phyloP scores from a whole-genome alignment of 306 rosid genomes.

The Castanea sativa region DNA sequence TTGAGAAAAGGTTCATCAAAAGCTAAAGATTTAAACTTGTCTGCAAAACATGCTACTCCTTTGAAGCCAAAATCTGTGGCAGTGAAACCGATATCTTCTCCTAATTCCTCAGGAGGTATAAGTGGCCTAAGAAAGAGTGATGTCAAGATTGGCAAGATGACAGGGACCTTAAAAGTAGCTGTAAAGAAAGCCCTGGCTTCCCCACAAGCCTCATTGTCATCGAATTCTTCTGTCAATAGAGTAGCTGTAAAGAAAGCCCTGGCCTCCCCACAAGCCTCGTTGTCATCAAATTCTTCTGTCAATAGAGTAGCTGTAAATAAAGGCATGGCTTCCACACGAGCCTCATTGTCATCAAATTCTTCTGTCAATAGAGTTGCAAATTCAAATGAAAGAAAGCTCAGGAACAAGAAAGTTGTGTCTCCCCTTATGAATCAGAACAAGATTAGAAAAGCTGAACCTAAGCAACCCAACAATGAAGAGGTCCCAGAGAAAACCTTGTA shows the following conservation, averaged over 20 bases:
- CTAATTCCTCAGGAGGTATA: constrained; percentile 28
- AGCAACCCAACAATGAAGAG: constrained; percentile 35
- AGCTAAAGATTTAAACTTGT: constrained; percentile 31
- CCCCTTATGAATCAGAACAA: constrained; percentile 31
- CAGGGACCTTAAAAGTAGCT: constrained; percentile 32
- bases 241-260: constrained; percentile 40
- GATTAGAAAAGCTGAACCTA: constrained; percentile 29
- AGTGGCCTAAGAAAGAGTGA: constrained; percentile 31
- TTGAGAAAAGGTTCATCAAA: constrained; percentile 21
- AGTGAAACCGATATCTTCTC: constrained; percentile 33
- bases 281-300: constrained; percentile 45
- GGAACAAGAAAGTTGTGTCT: neutral
- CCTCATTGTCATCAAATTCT: constrained; percentile 38
- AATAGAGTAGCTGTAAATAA: constrained; percentile 37
- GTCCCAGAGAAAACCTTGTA: constrained; percentile 70
- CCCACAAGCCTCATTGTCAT: constrained; percentile 30
- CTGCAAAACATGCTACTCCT: constrained; percentile 35
- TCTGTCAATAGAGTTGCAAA: constrained; percentile 43
- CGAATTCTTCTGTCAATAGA: constrained; percentile 33
- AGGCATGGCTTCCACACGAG: constrained; percentile 28
- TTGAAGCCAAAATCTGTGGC: constrained; percentile 27
- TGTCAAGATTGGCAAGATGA: constrained; percentile 37
- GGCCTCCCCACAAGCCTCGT: constrained; percentile 26
- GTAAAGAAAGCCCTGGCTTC: constrained; percentile 41
- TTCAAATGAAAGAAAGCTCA: constrained; percentile 20